Evolutionary conservation across 2,329 filamentous ascomycete genomes (phyloP).

Genomic region (Chaetomium sp.): DNA sequence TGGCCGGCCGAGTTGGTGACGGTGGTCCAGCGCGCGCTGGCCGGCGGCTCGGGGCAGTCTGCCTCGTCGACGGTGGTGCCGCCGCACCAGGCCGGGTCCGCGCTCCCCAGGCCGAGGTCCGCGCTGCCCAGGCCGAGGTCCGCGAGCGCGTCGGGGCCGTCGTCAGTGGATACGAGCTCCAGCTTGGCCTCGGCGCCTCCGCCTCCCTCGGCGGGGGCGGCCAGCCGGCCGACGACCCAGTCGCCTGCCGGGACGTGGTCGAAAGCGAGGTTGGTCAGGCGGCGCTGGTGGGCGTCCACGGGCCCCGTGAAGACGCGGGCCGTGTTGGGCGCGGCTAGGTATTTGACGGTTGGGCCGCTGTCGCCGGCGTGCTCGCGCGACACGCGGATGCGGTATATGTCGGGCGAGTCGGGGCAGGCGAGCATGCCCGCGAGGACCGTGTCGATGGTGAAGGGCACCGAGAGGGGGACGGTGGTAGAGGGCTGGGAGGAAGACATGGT

Average conservation of each 20-base stretch:
- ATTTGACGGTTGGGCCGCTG: constrained; percentile 8
- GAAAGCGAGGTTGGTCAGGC: constrained; percentile 4
- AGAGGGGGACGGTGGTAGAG: not conserved
- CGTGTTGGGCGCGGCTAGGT: constrained; percentile 1
- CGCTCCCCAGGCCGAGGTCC: not conserved
- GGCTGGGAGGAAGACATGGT: not conserved
- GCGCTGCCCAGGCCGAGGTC: not conserved
- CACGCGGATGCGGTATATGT: constrained; percentile 16
- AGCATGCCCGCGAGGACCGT: not conserved
- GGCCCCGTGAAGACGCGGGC: constrained; percentile 1
- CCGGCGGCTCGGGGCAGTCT: not conserved
- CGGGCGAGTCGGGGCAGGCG: constrained; percentile 1
- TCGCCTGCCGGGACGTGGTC: constrained; percentile 5
- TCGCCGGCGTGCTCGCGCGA: constrained; percentile 3
- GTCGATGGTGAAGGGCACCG: constrained; percentile 12
- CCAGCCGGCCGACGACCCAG: constrained; percentile 5
- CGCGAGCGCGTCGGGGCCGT: not conserved
- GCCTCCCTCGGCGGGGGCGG: not conserved
- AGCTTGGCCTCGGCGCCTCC: not conserved
- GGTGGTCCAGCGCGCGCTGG: not conserved
- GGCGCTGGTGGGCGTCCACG: not conserved
- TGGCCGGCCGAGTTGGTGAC: not conserved
- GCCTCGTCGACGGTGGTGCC: not conserved
- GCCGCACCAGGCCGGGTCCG: not conserved
- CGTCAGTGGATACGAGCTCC: not conserved